Percentiles rank a stretch among this genome's conserved stretches.
Conservation (phyloP, 371 early-diverging fungal genomes). For the Fennellomyces sp. region DNA sequence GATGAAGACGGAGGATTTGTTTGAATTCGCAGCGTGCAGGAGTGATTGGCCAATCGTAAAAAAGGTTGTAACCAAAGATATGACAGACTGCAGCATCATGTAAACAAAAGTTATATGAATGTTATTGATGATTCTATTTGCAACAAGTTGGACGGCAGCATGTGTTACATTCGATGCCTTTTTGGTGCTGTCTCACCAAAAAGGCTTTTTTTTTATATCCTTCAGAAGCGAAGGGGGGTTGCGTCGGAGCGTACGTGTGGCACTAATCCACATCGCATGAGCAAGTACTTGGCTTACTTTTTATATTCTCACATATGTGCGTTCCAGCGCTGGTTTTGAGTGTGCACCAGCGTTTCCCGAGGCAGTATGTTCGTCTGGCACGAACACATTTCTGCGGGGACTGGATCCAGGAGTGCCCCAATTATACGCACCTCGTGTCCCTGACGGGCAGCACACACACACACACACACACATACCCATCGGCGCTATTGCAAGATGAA, state of each 20-base stretch:
- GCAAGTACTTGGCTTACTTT: no score
- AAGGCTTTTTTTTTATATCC: no score
- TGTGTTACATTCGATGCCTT: neutral
- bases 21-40: slow-evolving; percentile 87
- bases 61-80: slow-evolving; percentile 81
- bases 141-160: neutral
- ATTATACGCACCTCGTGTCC: neutral
- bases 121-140: slow-evolving; percentile 66
- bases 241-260: no score
- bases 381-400: neutral
- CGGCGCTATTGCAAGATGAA: neutral
- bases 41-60: slow-evolving; percentile 89
- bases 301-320: neutral
- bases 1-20: slow-evolving; percentile 87
- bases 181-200: neutral
- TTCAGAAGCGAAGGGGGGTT: no score
- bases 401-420: neutral
- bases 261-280: no score
- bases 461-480: neutral
- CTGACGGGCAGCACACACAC: neutral
- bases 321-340: no score
- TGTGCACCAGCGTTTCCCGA: neutral
- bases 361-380: neutral
- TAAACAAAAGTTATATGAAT: slow-evolving; percentile 82
- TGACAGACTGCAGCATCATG: slow-evolving; percentile 68